Conservation (phyloP, 108 stramenopile genomes). For the Pseudonitzschia multiseries region DNA sequence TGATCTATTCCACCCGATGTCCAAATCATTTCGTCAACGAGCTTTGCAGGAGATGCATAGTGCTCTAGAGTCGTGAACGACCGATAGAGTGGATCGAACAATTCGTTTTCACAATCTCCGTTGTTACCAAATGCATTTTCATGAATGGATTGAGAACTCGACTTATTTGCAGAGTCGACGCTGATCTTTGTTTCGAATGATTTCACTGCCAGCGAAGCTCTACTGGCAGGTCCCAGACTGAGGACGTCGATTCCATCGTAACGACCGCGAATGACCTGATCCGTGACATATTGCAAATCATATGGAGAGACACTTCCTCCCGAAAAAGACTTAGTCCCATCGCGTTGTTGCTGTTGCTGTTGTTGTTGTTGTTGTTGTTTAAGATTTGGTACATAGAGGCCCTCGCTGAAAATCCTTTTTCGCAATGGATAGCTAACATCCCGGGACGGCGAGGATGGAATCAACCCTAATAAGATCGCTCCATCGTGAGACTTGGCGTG, state of each 20-base stretch:
- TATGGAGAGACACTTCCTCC: not conserved
- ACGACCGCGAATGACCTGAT: conserved; percentile 49
- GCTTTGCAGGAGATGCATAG: conserved; percentile 20
- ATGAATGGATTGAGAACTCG: too few relatives aligned
- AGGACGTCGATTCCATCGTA: conserved; percentile 59
- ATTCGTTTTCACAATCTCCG: not conserved
- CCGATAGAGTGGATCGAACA: conserved; percentile 30
- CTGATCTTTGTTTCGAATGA: not conserved
- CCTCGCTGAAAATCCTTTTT: conserved; percentile 6
- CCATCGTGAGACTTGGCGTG: conserved; percentile 16
- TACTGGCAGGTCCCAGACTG: conserved; percentile 40
- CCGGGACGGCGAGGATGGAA: not conserved
- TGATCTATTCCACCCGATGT: conserved; percentile 36
- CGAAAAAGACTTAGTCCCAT: not conserved
- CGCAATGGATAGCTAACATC: conserved; percentile 10
- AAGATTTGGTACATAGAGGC: not conserved
- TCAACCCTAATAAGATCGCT: not conserved
- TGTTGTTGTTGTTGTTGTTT: not conserved
- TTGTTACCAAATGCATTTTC: not conserved
- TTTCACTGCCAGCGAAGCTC: not conserved
- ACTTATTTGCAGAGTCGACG: not conserved
- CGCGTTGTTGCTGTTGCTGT: too few relatives aligned
- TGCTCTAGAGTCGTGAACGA: conserved; percentile 20
- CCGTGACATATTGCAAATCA: conserved; percentile 11
- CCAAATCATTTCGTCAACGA: conserved; percentile 50